phyloP scores from a whole-genome alignment of 2,329 filamentous ascomycete genomes.

The Sphaerulina vaccinii region DNA sequence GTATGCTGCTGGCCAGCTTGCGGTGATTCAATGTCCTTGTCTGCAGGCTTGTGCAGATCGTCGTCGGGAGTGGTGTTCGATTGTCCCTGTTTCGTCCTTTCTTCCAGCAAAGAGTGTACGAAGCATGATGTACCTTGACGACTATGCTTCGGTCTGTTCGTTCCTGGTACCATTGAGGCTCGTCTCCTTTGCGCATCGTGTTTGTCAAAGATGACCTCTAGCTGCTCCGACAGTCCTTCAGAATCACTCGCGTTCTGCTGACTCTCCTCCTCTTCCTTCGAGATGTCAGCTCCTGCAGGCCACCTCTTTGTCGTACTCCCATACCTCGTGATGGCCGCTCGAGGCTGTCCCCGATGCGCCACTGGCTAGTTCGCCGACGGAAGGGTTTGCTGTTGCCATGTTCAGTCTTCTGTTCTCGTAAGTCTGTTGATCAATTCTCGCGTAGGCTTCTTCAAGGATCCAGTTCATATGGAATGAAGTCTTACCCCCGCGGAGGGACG shows the following conservation, averaged over 20 bases:
- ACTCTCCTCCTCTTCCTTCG: conserved; percentile 10
- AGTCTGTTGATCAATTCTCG: conserved; percentile 2
- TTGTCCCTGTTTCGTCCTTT: conserved; percentile 30
- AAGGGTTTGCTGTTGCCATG: conserved; percentile 5
- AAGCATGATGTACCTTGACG: conserved; percentile 56
- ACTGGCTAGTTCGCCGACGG: not conserved
- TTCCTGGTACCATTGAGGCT: conserved; percentile 50
- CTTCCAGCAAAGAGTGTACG: conserved; percentile 59
- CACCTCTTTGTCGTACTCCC: not conserved
- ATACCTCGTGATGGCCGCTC: conserved; percentile 16
- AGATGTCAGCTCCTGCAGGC: conserved; percentile 13
- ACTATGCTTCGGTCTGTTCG: conserved; percentile 37
- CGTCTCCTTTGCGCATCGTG: conserved; percentile 56
- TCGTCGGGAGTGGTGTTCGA: conserved; percentile 34
- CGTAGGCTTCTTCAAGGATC: conserved; percentile 2
- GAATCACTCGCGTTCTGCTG: conserved; percentile 29
- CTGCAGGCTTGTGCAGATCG: conserved; percentile 34
- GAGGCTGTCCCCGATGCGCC: conserved; percentile 12
- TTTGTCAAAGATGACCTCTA: conserved; percentile 58
- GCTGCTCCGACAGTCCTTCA: conserved; percentile 32
- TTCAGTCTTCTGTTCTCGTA: conserved; percentile 5
- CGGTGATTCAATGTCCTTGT: conserved; percentile 43
- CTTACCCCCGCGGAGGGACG: not conserved
- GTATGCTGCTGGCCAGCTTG: conserved; percentile 41
- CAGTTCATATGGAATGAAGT: not conserved